These are phyloP conservation scores for Hortaea sp. DNA, from an alignment of 2,329 filamentous ascomycete species.

Conservation along the genomic window DNA sequence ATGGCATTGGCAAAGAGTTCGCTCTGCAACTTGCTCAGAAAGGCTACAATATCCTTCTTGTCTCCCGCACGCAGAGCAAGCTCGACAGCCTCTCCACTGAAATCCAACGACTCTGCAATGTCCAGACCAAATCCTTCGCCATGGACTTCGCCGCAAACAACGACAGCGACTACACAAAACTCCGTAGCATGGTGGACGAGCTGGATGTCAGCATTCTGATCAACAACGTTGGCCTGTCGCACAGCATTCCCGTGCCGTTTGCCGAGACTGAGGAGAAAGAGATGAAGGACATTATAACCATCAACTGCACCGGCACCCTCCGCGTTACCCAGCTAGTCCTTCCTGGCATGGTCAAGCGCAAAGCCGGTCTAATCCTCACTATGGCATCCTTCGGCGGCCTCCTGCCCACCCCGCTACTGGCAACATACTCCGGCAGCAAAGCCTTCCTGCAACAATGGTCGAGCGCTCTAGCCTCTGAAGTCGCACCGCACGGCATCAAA, in stretches of 20 bases:
- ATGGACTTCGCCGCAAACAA: slow-evolving; percentile 86
- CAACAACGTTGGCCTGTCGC: slow-evolving; percentile 95
- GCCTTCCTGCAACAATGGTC: slow-evolving; percentile 98
- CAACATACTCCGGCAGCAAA: slow-evolving; percentile 95
- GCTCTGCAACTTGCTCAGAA: slow-evolving; percentile 79
- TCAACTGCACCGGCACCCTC: slow-evolving; percentile 89
- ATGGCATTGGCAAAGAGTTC: slow-evolving; percentile 95
- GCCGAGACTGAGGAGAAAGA: slow-evolving; percentile 67
- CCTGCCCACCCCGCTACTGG: slow-evolving; percentile 81
- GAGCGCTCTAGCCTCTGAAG: slow-evolving; percentile 70
- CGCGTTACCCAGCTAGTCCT: slow-evolving; percentile 77
- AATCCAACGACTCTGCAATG: slow-evolving; percentile 59
- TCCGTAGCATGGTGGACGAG: slow-evolving; percentile 56
- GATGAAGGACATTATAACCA: slow-evolving; percentile 80
- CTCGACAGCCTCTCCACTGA: slow-evolving; percentile 67
- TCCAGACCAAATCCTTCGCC: slow-evolving; percentile 67
- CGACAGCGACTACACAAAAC: slow-evolving; percentile 66
- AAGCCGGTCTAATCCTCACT: slow-evolving; percentile 80
- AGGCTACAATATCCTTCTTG: slow-evolving; percentile 88
- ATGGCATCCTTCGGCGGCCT: slow-evolving; percentile 96
- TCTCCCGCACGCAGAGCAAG: slow-evolving; percentile 92
- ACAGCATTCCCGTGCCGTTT: slow-evolving; percentile 87
- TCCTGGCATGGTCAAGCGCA: slow-evolving; percentile 74
- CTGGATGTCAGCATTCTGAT: slow-evolving; percentile 72
- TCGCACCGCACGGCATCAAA: slow-evolving; percentile 69